phyloP scores from a whole-genome alignment of 2,329 filamentous ascomycete species.

The Claviceps monticola region DNA sequence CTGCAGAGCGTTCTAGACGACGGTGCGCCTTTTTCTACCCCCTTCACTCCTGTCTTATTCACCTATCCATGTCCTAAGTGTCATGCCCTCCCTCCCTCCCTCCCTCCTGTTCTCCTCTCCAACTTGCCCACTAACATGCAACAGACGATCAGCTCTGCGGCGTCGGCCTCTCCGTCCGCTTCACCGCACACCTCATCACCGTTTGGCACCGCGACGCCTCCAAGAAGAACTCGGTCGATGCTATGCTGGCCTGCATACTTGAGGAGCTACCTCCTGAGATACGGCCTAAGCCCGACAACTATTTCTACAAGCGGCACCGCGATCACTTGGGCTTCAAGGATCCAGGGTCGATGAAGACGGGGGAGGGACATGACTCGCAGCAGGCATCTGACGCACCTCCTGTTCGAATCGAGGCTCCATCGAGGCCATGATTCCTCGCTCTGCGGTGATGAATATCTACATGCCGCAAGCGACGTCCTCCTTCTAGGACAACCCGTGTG shows the following conservation, averaged over 20 bases:
- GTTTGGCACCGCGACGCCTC: slow-evolving; percentile 87
- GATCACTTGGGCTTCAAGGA: slow-evolving; percentile 74
- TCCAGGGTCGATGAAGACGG: slow-evolving; percentile 16
- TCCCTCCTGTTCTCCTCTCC: not conserved
- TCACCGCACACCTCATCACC: slow-evolving; percentile 77
- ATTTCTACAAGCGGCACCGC: slow-evolving; percentile 80
- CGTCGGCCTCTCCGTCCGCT: slow-evolving; percentile 73
- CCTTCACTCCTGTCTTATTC: not conserved
- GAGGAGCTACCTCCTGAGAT: slow-evolving; percentile 60
- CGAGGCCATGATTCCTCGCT: slow-evolving; percentile 3
- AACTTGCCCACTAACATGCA: not conserved
- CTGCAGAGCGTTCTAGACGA: slow-evolving; percentile 60
- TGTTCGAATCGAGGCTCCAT: slow-evolving; percentile 13
- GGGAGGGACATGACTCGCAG: slow-evolving; percentile 27
- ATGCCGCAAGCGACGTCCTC: too few relatives aligned
- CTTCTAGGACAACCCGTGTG: too few relatives aligned
- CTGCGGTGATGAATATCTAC: not conserved
- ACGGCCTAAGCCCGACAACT: slow-evolving; percentile 54
- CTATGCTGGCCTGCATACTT: slow-evolving; percentile 58
- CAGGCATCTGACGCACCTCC: slow-evolving; percentile 17
- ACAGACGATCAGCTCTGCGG: slow-evolving; percentile 79
- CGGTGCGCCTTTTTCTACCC: slow-evolving; percentile 33
- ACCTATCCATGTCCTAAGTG: not conserved
- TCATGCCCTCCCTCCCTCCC: too few relatives aligned
- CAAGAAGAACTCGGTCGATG: slow-evolving; percentile 66